Evolutionary conservation across 352 stramenopile species (phyloP), one percentile per base, ranked within the genome.

Genomic region (Aphanomyces euteiches): DNA sequence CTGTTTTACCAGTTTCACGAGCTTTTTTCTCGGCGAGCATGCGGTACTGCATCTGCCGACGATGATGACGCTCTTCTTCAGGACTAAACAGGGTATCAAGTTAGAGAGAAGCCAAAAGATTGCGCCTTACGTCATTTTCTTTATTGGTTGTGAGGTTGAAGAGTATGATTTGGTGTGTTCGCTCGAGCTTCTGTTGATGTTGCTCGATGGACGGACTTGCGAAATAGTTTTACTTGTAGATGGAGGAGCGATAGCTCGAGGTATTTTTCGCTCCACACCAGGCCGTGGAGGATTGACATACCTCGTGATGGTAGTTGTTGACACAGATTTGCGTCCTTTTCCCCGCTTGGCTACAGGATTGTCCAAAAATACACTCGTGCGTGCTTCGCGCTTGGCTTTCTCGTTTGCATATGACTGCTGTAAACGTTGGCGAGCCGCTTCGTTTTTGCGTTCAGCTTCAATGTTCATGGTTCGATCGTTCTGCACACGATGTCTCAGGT

Each of bases 331-430:
- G 37, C 47, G 71, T 72, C 82, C 74, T 39, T 78, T 77, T 21
- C 17, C 21, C 37, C 74, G 77, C 56, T 90, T 90, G 0, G 73
- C 57, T 43, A 90, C 76, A 4, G 85, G 87, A 7, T 79, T 71
- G 50, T 71, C 83, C 8, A 95, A 78, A 56, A 93, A 84, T 53
- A 92, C 84, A 6, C 93, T 80, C 0, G 83, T 91, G 41, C 87
- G 78, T 12, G 84, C 85, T 60, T 90, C 84, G 60, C 77, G 78
- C 67, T 90, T 88, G 53, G 83, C 83, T 54, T 80, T 82, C 59
- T 93, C 82, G 21, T 63, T 79, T 12, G 85, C 87, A 56, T 95
- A 95, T 7, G 81, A 79, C 56, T 90, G 75, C 69, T 93, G 82
- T n/a, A 95, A 65, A 2, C 79, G 80, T 72, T 90, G 89, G 47